Conservation (phyloP, 2,329 filamentous ascomycete species). For the Pseudocercospora cruenta region DNA sequence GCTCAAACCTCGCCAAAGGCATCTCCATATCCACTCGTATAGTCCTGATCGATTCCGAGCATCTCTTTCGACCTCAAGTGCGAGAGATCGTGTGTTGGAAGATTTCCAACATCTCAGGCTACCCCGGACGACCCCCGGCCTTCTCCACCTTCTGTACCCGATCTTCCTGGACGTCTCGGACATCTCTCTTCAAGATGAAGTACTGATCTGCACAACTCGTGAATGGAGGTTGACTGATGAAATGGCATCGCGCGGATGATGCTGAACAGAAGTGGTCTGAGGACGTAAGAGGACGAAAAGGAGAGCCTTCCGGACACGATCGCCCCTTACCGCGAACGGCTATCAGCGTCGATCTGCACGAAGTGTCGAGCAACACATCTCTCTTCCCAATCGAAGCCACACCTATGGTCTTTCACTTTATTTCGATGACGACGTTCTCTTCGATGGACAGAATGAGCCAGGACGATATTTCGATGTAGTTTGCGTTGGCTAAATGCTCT, state of each 20-base stretch:
- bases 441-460: too few relatives aligned
- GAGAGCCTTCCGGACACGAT: background rate
- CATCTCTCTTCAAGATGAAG: background rate
- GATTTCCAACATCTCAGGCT: background rate
- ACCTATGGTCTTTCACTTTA: background rate
- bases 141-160: background rate
- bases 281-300: background rate
- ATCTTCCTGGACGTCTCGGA: background rate
- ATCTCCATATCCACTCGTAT: background rate
- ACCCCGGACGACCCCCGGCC: background rate
- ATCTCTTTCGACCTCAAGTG: background rate
- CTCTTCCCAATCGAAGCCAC: background rate
- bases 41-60: background rate
- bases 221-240: background rate
- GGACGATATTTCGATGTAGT: too few relatives aligned
- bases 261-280: background rate
- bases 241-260: background rate
- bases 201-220: background rate
- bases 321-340: background rate
- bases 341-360: background rate
- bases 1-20: background rate
- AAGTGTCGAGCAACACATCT: background rate
- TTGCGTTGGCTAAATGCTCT: too few relatives aligned
- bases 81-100: background rate
- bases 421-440: too few relatives aligned